phyloP scores from a whole-genome alignment of 2,329 filamentous ascomycete genomes.

The Dactylellina parvicollis region DNA sequence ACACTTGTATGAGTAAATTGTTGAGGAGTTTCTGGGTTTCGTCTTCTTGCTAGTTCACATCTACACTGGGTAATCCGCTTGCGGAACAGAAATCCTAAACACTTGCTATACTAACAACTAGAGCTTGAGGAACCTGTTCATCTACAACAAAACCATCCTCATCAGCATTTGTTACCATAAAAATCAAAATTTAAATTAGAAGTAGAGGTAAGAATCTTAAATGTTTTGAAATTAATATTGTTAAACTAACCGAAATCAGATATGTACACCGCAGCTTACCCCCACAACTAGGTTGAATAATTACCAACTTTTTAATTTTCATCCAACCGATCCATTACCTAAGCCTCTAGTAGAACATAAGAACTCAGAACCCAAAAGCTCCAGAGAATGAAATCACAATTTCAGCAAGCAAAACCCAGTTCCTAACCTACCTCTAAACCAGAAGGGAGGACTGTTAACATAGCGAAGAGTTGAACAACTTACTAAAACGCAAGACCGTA shows the following conservation, averaged over 20 bases:
- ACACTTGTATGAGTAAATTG: too few species aligned
- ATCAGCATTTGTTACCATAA: slow-evolving; percentile 21
- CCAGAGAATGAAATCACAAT: neutral
- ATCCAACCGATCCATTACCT: slow-evolving; percentile 3
- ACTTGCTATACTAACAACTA: neutral
- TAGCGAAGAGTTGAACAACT: neutral
- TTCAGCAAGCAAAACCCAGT: neutral
- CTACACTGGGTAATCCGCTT: too few species aligned
- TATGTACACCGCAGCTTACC: slow-evolving; percentile 2
- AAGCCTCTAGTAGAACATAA: neutral
- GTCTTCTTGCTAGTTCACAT: too few species aligned
- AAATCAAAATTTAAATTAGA: slow-evolving; percentile 7
- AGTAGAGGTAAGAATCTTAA: slow-evolving; percentile 5
- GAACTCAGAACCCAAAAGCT: neutral
- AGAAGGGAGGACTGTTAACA: neutral
- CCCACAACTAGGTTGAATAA: neutral
- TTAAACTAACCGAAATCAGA: neutral
- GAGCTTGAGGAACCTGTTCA: neutral
- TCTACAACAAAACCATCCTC: neutral
- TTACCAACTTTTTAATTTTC: slow-evolving; percentile 20
- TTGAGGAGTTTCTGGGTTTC: too few species aligned
- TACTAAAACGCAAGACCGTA: neutral
- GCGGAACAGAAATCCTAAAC: slow-evolving; percentile 3
- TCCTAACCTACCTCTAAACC: neutral
- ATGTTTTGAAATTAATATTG: neutral